phyloP scores from a whole-genome alignment of 306 rosid genomes.

The Trifolium pratense region DNA sequence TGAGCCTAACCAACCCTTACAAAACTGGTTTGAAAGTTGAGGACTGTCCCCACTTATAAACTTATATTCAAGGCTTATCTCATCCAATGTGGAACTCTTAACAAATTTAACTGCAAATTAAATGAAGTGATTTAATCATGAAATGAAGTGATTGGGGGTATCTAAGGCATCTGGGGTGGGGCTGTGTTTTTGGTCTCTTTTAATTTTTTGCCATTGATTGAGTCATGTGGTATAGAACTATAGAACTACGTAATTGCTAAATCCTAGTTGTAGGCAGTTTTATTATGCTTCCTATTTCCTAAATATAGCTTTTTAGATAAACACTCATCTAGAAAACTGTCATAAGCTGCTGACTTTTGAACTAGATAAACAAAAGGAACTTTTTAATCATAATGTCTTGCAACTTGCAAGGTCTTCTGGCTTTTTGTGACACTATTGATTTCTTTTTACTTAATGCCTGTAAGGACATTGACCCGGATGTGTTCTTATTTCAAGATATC shows the following conservation, averaged over 20 bases:
- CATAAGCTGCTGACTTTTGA: slow-evolving; percentile 30
- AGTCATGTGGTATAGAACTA: too few species aligned
- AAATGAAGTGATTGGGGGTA: slow-evolving; percentile 5
- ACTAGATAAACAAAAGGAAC: not conserved
- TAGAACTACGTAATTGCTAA: not conserved
- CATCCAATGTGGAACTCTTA: too few species aligned
- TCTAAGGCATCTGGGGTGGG: not conserved
- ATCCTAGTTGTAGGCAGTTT: slow-evolving; percentile 11
- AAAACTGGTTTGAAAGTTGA: too few species aligned
- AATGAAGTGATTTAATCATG: slow-evolving; percentile 1
- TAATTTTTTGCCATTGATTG: not conserved
- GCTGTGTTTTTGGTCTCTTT: not conserved
- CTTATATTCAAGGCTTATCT: too few species aligned
- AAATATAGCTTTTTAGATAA: slow-evolving; percentile 19
- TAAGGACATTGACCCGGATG: slow-evolving; percentile 1
- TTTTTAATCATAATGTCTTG: not conserved
- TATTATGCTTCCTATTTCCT: slow-evolving; percentile 2
- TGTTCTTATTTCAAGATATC: slow-evolving; percentile 1
- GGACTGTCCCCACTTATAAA: too few species aligned
- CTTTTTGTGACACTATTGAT: not conserved
- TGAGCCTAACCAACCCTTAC: too few species aligned
- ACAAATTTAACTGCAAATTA: not conserved
- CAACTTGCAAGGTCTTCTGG: not conserved
- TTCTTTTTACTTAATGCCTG: not conserved
- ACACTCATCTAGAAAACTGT: not conserved